Percentiles rank a stretch among this genome's conserved stretches.
Evolutionary conservation across 306 rosid species (phyloP).

Genomic region (Mimosa pudica): DNA sequence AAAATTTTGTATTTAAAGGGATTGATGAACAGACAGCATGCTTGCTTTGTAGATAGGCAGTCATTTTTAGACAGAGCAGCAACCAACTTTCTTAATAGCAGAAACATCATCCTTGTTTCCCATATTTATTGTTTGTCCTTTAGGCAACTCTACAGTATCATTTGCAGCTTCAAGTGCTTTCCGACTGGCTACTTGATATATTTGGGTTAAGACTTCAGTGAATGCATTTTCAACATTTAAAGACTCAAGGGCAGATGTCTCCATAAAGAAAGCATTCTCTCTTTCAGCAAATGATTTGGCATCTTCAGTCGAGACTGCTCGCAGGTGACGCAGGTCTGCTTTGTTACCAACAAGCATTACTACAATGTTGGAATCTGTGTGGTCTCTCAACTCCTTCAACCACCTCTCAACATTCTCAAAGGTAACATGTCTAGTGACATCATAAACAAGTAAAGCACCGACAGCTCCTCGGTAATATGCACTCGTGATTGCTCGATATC

Average conservation of each 20-base stretch:
- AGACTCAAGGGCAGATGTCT: constrained; percentile 65
- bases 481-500: constrained; percentile 66
- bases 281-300: constrained; percentile 54
- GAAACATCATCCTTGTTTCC: constrained; percentile 67
- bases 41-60: constrained; percentile 4
- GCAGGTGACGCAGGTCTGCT: constrained; percentile 55
- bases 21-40: constrained; percentile 14
- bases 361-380: constrained; percentile 58
- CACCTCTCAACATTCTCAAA: constrained; percentile 69
- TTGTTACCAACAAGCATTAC: constrained; percentile 64
- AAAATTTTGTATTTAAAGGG: constrained; percentile 7
- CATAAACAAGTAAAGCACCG: constrained; percentile 64
- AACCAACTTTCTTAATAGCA: constrained; percentile 54
- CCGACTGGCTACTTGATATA: constrained; percentile 52
- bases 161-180: constrained; percentile 59
- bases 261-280: constrained; percentile 55
- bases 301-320: constrained; percentile 57
- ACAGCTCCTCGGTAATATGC: constrained; percentile 65
- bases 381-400: constrained; percentile 63
- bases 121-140: constrained; percentile 56
- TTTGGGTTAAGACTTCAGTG: constrained; percentile 58
- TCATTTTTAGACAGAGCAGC: constrained; percentile 53
- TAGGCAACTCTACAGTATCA: constrained; percentile 52
- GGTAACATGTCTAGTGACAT: constrained; percentile 55
- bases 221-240: constrained; percentile 58